These are phyloP conservation scores for Talaromyces adpressus DNA, from an alignment of 495 filamentous ascomycete genomes.

Conservation along the genomic window DNA sequence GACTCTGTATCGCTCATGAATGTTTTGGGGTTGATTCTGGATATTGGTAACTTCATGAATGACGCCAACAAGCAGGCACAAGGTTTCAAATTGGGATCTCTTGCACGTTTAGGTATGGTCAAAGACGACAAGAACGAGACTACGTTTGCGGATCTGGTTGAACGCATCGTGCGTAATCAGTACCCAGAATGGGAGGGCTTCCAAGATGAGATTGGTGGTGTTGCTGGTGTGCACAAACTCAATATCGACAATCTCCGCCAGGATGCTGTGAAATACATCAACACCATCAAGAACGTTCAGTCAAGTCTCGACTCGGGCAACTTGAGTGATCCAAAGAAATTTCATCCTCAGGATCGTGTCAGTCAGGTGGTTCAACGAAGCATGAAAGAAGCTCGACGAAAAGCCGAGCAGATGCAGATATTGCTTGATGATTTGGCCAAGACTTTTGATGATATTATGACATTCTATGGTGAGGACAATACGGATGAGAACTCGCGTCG, in stretches of 20 bases:
- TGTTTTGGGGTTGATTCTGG: constrained; percentile 88
- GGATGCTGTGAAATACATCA: constrained; percentile 91
- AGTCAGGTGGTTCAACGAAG: constrained; percentile 82
- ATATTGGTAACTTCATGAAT: constrained; percentile 99
- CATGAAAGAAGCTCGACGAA: constrained; percentile 94
- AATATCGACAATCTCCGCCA: constrained; percentile 86
- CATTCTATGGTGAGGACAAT: constrained; percentile 93
- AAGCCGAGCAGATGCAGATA: constrained; percentile 91
- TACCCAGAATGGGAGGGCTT: constrained; percentile 95
- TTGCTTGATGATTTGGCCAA: constrained; percentile 90
- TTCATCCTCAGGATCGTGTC: constrained; percentile 95
- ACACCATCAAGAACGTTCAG: constrained; percentile 91
- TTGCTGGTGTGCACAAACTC: constrained; percentile 79
- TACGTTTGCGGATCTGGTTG: constrained; percentile 93
- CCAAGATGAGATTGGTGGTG: constrained; percentile 74
- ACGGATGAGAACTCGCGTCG: constrained; percentile 87
- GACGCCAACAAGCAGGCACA: constrained; percentile 96
- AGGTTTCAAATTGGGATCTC: constrained; percentile 94
- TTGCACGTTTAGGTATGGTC: constrained; percentile 92
- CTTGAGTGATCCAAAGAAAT: constrained; percentile 92
- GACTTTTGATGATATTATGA: constrained; percentile 91
- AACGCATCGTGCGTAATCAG: constrained; percentile 91
- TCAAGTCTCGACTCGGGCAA: constrained; percentile 87
- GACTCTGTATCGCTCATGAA: constrained; percentile 92
- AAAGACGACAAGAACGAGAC: constrained; percentile 99